Percentiles rank a stretch among this genome's conserved stretches.
These are phyloP conservation scores for Tylopilus sp. DNA, from an alignment of 768 basidiomycete genomes.

Conservation along the genomic window DNA sequence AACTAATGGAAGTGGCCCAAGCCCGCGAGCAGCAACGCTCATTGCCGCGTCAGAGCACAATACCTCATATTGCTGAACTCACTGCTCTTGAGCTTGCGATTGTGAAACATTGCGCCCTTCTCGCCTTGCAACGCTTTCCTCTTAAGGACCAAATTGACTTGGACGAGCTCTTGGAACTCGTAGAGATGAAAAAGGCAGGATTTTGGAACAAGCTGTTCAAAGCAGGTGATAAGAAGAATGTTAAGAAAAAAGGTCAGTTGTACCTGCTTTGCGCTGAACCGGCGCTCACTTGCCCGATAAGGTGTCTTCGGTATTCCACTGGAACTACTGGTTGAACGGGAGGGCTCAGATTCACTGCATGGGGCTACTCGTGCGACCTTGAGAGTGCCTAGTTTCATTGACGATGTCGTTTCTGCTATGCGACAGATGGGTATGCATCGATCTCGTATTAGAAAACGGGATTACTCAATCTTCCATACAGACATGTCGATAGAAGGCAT, in stretches of 20 bases:
- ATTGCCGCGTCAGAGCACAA: slow-evolving; percentile 69
- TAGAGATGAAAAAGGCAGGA: slow-evolving; percentile 88
- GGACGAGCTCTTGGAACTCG: slow-evolving; percentile 90
- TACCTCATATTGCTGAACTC: slow-evolving; percentile 82
- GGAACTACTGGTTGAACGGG: slow-evolving; percentile 88
- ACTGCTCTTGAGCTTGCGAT: slow-evolving; percentile 83
- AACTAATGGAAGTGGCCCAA: slow-evolving; percentile 88
- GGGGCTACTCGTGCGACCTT: slow-evolving; percentile 84
- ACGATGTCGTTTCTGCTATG: slow-evolving; percentile 98
- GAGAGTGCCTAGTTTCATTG: slow-evolving; percentile 94
- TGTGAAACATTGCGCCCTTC: slow-evolving; percentile 86
- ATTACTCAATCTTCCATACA: slow-evolving; percentile 30
- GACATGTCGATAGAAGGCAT: slow-evolving; percentile 99
- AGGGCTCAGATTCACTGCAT: slow-evolving; percentile 92
- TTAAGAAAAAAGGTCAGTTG: slow-evolving; percentile 81
- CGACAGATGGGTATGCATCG: slow-evolving; percentile 86
- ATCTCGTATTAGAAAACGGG: neutral
- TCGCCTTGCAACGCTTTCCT: slow-evolving; percentile 73
- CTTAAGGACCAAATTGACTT: slow-evolving; percentile 81
- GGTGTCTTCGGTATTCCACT: slow-evolving; percentile 93
- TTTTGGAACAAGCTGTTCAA: slow-evolving; percentile 99
- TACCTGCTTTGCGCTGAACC: slow-evolving; percentile 1
- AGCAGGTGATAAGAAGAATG: slow-evolving; percentile 82
- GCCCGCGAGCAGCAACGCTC: slow-evolving; percentile 87
- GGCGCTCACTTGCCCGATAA: slow-evolving; percentile 29